A percentile compares a stretch with the other conserved stretches of the same genome.
Evolutionary conservation across 179 eudicot genomes (phyloP).

Genomic region (Actinidia polygama): DNA sequence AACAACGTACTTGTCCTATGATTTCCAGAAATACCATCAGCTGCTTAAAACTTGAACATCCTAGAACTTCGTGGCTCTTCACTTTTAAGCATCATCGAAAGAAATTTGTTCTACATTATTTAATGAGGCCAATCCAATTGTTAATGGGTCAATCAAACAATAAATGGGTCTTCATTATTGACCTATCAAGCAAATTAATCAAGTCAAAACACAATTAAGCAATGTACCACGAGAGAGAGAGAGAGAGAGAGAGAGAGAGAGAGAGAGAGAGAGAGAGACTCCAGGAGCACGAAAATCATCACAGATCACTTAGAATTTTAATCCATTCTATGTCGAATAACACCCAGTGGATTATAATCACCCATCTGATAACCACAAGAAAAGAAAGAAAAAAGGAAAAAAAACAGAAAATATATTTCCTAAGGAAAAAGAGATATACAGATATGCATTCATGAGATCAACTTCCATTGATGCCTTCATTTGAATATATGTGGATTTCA

Average conservation of each 20-base stretch:
- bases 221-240: no score
- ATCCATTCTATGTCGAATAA: neutral
- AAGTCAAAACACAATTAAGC: neutral
- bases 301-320: neutral
- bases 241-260: no score
- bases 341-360: neutral
- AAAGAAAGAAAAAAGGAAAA: neutral
- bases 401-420: neutral
- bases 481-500: no score
- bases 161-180: neutral
- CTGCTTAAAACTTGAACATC: no score
- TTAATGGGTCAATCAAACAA: no score
- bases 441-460: neutral
- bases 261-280: no score
- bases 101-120: no score
- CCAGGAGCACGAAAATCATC: neutral
- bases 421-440: neutral
- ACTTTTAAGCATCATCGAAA: neutral
- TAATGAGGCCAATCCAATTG: no score
- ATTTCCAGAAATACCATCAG: neutral
- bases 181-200: neutral
- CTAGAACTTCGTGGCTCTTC: neutral
- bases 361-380: neutral
- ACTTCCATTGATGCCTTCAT: neutral
- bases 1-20: neutral